Conservation (phyloP, 768 basidiomycete species). For the Suillus placidus region DNA sequence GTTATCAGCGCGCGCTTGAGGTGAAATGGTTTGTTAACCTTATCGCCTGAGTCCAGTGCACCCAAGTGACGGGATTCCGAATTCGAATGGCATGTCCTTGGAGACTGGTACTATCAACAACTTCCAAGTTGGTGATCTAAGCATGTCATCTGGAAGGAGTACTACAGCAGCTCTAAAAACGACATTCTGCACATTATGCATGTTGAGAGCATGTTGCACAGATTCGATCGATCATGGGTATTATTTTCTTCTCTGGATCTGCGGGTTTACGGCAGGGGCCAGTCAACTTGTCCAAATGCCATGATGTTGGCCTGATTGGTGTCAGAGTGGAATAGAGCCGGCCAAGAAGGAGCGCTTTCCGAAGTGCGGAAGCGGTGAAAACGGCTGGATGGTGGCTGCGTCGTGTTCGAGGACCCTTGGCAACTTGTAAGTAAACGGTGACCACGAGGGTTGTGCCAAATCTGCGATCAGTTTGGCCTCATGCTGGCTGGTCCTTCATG, state of each 20-base stretch:
- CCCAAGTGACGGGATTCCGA: not conserved
- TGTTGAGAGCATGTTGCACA: slow-evolving; percentile 2
- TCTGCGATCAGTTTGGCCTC: slow-evolving; percentile 28
- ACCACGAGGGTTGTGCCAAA: slow-evolving; percentile 28
- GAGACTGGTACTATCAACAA: not conserved
- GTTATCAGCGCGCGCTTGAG: not conserved
- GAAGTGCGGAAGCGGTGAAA: slow-evolving; percentile 3
- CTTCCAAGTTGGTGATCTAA: not conserved
- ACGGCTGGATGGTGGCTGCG: slow-evolving; percentile 14
- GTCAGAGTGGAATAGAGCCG: slow-evolving; percentile 12
- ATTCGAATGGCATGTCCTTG: not conserved
- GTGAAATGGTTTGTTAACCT: not conserved
- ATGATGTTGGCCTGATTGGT: slow-evolving; percentile 14
- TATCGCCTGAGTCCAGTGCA: not conserved
- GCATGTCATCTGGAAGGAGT: slow-evolving; percentile 3
- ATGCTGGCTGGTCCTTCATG: slow-evolving; percentile 29
- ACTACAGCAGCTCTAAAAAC: slow-evolving; percentile 5
- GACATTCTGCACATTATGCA: not conserved
- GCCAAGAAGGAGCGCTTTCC: slow-evolving; percentile 10
- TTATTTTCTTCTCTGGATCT: slow-evolving; percentile 5
- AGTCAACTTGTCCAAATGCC: slow-evolving; percentile 1
- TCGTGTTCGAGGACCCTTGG: slow-evolving; percentile 20
- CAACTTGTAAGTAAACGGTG: slow-evolving; percentile 17
- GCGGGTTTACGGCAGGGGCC: not conserved
- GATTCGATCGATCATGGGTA: slow-evolving; percentile 9